Conservation (phyloP, 768 basidiomycete genomes). For the Suillus fuscotomentosus region DNA sequence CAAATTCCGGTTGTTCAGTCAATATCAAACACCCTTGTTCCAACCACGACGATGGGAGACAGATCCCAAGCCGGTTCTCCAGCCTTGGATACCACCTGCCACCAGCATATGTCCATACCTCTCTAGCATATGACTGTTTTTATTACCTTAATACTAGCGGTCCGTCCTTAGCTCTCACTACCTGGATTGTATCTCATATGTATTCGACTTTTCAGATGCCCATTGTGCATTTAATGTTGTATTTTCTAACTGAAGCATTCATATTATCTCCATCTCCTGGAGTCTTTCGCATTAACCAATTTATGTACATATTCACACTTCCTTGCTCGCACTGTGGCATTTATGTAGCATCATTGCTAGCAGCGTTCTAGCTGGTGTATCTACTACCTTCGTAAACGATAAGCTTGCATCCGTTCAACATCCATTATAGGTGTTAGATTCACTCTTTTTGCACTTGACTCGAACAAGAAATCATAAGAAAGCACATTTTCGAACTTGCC, state of each 20-base stretch:
- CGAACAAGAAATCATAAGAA: background rate
- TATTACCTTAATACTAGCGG: slow-evolving; percentile 2
- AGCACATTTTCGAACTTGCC: background rate
- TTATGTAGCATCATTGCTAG: background rate
- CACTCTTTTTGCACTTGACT: background rate
- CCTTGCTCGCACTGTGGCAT: background rate
- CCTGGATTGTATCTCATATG: background rate
- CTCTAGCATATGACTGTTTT: slow-evolving; percentile 16
- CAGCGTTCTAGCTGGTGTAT: background rate
- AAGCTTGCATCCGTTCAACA: background rate
- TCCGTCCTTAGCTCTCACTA: background rate
- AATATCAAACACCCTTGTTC: slow-evolving; percentile 38
- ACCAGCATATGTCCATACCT: slow-evolving; percentile 46
- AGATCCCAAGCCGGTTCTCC: slow-evolving; percentile 43
- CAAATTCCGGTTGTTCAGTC: slow-evolving; percentile 30
- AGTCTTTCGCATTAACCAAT: slow-evolving; percentile 5
- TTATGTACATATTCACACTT: background rate
- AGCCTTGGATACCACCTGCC: slow-evolving; percentile 25
- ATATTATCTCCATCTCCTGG: background rate
- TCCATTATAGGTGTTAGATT: background rate
- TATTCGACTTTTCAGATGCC: background rate
- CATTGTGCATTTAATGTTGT: slow-evolving; percentile 6
- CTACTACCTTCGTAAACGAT: background rate
- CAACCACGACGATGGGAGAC: slow-evolving; percentile 43
- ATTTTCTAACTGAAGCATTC: slow-evolving; percentile 5